Conservation (phyloP, 148 eudicot species). For the Rhododendron williamsianum region DNA sequence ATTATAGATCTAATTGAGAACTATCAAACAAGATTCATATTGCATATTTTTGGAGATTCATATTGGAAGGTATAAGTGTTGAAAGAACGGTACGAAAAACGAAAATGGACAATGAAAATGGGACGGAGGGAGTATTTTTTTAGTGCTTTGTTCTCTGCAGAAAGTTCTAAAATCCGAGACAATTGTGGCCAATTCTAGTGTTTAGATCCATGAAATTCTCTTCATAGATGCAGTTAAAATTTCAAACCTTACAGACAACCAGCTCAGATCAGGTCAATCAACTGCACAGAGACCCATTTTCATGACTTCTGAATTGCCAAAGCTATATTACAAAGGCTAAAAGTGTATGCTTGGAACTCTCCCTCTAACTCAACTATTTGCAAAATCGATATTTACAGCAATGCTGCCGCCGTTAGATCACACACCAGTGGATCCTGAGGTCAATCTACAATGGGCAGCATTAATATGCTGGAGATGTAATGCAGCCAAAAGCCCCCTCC, state of each 20-base stretch:
- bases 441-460: conserved; percentile 23
- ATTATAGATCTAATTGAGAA: too few relatives aligned
- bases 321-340: background rate
- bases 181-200: background rate
- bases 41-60: too few relatives aligned
- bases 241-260: background rate
- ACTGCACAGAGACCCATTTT: background rate
- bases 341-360: background rate
- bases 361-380: background rate
- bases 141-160: background rate
- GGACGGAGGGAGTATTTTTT: too few relatives aligned
- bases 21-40: too few relatives aligned
- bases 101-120: too few relatives aligned
- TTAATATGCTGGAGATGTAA: conserved; percentile 60
- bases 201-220: background rate
- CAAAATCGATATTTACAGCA: conserved; percentile 4
- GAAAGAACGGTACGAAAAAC: too few relatives aligned
- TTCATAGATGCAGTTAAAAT: background rate
- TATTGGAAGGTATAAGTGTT: too few relatives aligned
- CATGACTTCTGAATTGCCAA: background rate
- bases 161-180: background rate
- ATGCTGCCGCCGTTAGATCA: background rate
- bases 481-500: conserved; percentile 72
- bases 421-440: background rate
- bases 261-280: background rate